A percentile compares a stretch with the other conserved stretches of the same genome.
These are phyloP conservation scores for Fusarium torulosum DNA, from an alignment of 2,329 filamentous ascomycete genomes.

Conservation along the genomic window DNA sequence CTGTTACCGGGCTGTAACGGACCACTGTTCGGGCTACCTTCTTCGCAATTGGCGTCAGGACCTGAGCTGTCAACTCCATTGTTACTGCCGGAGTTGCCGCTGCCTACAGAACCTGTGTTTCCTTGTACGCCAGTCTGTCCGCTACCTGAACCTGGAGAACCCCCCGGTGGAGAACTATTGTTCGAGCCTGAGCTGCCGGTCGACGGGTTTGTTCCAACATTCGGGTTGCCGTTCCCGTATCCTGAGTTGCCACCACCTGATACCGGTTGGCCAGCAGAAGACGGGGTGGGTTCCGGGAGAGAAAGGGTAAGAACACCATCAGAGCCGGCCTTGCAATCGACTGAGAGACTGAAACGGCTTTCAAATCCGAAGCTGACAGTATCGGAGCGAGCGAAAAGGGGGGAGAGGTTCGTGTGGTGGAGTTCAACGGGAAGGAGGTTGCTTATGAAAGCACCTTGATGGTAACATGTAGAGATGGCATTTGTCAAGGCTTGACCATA, in stretches of 20 bases:
- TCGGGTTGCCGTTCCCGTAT: neutral
- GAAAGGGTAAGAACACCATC: slow-evolving; percentile 52
- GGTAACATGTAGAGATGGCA: slow-evolving; percentile 47
- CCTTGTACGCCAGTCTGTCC: neutral
- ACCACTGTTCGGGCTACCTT: neutral
- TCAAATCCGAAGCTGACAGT: slow-evolving; percentile 34
- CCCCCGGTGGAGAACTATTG: neutral
- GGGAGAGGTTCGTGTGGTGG: slow-evolving; percentile 23
- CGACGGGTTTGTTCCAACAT: slow-evolving; percentile 4
- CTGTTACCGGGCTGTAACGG: neutral
- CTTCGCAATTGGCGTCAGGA: neutral
- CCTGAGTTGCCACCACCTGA: neutral
- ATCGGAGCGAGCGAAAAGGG: slow-evolving; percentile 12
- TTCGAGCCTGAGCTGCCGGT: neutral
- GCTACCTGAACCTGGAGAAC: neutral
- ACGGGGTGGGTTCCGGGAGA: slow-evolving; percentile 33
- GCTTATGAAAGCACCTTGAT: slow-evolving; percentile 46
- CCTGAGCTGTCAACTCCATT: neutral
- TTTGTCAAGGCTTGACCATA: slow-evolving; percentile 51
- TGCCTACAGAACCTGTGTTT: neutral
- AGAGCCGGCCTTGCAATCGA: slow-evolving; percentile 50
- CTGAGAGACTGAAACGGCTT: slow-evolving; percentile 42
- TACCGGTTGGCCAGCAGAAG: slow-evolving; percentile 20
- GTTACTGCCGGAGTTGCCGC: neutral
- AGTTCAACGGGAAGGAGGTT: slow-evolving; percentile 51